phyloP scores from a whole-genome alignment of 179 eudicot genomes.

The Patellifolia procumbens region DNA sequence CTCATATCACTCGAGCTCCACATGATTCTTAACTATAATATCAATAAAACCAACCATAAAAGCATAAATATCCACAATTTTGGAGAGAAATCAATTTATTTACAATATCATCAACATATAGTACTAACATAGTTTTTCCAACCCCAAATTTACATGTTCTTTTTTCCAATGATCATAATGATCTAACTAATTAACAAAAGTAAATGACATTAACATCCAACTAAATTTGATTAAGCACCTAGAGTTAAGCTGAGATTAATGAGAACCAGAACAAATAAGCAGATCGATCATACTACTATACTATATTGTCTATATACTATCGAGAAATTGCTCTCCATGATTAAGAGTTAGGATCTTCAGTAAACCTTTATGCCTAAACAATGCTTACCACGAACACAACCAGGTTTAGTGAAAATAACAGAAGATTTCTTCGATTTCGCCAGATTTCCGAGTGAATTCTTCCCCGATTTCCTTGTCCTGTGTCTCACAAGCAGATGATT shows the following conservation, averaged over 20 bases:
- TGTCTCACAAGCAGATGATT: constrained; percentile 48
- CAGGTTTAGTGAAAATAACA: constrained; percentile 42
- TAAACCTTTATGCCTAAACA: constrained; percentile 43
- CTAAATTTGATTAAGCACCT: neutral
- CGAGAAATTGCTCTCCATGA: too few species aligned
- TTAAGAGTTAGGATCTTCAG: constrained; percentile 11
- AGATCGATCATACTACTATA: neutral
- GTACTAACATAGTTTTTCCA: neutral
- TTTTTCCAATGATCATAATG: neutral
- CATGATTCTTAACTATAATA: too few species aligned
- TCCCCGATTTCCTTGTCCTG: constrained; percentile 76
- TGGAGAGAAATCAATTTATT: constrained; percentile 13
- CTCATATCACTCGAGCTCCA: too few species aligned
- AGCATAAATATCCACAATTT: neutral
- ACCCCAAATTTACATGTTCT: constrained; percentile 30
- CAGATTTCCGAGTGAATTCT: constrained; percentile 45
- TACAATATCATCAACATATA: constrained; percentile 15
- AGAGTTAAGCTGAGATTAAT: constrained; percentile 5
- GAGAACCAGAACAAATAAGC: constrained; percentile 4
- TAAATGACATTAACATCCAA: constrained; percentile 1
- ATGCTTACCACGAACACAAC: constrained; percentile 62
- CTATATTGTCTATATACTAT: too few species aligned
- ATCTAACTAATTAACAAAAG: neutral
- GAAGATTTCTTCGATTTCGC: constrained; percentile 54
- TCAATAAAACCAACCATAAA: constrained; percentile 1